Evolutionary conservation across 805 yeast species (phyloP), one percentile per base, ranked within the genome.

Genomic region (Nakazawaea anatomiae): DNA sequence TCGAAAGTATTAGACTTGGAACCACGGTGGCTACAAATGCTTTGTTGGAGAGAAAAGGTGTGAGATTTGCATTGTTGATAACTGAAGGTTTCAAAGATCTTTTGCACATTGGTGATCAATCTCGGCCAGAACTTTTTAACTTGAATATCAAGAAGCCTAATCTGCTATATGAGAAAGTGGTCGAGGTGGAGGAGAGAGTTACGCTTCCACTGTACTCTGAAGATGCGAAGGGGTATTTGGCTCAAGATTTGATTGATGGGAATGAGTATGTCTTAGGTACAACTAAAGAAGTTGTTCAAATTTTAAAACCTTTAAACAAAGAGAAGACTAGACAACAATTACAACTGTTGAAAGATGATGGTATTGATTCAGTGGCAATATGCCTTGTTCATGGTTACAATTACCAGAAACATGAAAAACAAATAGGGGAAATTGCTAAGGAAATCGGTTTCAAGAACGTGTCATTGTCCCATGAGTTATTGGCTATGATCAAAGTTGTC

Each of bases 1-100:
- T 75, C 41, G 68, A 69, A 7, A 67, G 72, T 34, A 73, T 75
- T 44, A 61, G 78, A 34, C 64, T 75, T 67, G 80, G 79, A 3
- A 75, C 79, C 32, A 75, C 80, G 1, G 79, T 75, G 7, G 81
- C 82, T 4, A 77, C 82, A 38, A 77, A 77, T 58, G 82, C 82
- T 0, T 62, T 77, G 43, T 65, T 77, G 46, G 81, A 76, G 55
- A 63, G 81, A 52, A 75, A 77, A 57, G 82, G 82, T 50, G 80
- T 74, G 1, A 59, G 60, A 38, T 77, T 76, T 45, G 73, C 76
- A 5, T 59, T 77, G 39, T 58, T 77, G 30, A 75, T 80, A 30
- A 74, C 82, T 3, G 71, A 70, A 56, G 82, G 80, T 0, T 77
- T 76, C 64, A 71, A 70, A 58, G 82, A 77, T 49, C 72, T 76